phyloP scores from a whole-genome alignment of 768 basidiomycete species.

The Tremella mesenterica region DNA sequence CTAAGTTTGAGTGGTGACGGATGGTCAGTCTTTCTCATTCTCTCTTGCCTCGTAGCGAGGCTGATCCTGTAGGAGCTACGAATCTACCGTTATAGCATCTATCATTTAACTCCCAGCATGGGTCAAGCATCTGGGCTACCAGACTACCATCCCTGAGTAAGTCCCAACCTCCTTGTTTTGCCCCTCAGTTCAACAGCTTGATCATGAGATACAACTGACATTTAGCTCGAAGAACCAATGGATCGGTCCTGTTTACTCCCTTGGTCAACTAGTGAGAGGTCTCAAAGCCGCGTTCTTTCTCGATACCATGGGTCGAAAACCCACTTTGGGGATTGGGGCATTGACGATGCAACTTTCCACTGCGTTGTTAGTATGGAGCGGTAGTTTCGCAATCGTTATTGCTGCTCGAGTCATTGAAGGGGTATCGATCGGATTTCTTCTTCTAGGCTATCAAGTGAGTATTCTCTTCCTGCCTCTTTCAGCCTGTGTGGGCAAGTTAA shows the following conservation, averaged over 20 bases:
- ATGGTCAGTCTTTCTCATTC: slow-evolving; percentile 11
- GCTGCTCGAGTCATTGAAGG: slow-evolving; percentile 28
- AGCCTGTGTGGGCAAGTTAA: no score
- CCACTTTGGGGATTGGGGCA: slow-evolving; percentile 18
- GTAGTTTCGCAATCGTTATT: slow-evolving; percentile 19
- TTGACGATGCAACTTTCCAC: slow-evolving; percentile 23
- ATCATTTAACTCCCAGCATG: slow-evolving; percentile 26
- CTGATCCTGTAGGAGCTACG: slow-evolving; percentile 15
- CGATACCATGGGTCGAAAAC: slow-evolving; percentile 23
- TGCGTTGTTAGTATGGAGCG: slow-evolving; percentile 19
- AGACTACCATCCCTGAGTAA: slow-evolving; percentile 21
- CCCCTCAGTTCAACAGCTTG: no score
- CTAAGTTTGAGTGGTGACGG: slow-evolving; percentile 25
- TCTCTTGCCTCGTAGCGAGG: not conserved
- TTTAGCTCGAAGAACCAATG: slow-evolving; percentile 20
- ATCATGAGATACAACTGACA: not conserved
- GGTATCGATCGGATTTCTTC: slow-evolving; percentile 22
- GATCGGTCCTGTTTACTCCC: slow-evolving; percentile 31
- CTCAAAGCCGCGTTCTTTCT: slow-evolving; percentile 24
- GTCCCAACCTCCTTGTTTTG: not conserved
- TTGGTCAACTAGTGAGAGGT: slow-evolving; percentile 25
- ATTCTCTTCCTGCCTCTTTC: not conserved
- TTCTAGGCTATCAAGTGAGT: slow-evolving; percentile 25
- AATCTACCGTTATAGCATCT: slow-evolving; percentile 23
- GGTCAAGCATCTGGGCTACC: slow-evolving; percentile 23